These are phyloP conservation scores for Prunus padus DNA, from an alignment of 306 rosid species.

Conservation along the genomic window DNA sequence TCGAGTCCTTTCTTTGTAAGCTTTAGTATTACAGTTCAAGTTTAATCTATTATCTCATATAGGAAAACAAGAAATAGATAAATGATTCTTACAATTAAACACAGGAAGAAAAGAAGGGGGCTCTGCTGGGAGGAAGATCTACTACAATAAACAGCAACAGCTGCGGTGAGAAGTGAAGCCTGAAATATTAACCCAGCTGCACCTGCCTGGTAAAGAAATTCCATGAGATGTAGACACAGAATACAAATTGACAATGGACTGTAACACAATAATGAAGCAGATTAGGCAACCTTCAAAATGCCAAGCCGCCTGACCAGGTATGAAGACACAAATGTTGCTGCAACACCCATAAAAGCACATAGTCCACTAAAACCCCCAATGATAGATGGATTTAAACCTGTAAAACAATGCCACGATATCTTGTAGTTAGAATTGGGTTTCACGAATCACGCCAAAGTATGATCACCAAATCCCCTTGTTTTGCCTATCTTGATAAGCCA, in stretches of 20 bases:
- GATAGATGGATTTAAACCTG: slow-evolving; percentile 84
- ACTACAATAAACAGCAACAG: slow-evolving; percentile 82
- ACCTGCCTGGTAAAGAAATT: slow-evolving; percentile 65
- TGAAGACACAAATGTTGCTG: slow-evolving; percentile 93
- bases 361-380: slow-evolving; percentile 90
- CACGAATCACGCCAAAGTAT: background rate
- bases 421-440: background rate
- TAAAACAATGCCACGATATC: slow-evolving; percentile 7
- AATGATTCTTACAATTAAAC: slow-evolving; percentile 70
- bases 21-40: slow-evolving; percentile 7
- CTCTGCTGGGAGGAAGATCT: slow-evolving; percentile 69
- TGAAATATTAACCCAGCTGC: slow-evolving; percentile 91
- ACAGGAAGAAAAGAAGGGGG: slow-evolving; percentile 73
- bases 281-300: slow-evolving; percentile 67
- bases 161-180: slow-evolving; percentile 83
- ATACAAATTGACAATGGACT: slow-evolving; percentile 13
- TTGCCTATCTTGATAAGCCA: background rate
- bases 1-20: background rate
- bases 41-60: slow-evolving; percentile 9
- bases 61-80: slow-evolving; percentile 16
- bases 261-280: slow-evolving; percentile 14
- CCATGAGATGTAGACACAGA: slow-evolving; percentile 17
- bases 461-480: background rate
- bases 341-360: slow-evolving; percentile 95
- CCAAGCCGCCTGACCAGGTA: slow-evolving; percentile 72